Evolutionary conservation across 495 filamentous ascomycete species (phyloP).

Genomic region (Tuber borchii): DNA sequence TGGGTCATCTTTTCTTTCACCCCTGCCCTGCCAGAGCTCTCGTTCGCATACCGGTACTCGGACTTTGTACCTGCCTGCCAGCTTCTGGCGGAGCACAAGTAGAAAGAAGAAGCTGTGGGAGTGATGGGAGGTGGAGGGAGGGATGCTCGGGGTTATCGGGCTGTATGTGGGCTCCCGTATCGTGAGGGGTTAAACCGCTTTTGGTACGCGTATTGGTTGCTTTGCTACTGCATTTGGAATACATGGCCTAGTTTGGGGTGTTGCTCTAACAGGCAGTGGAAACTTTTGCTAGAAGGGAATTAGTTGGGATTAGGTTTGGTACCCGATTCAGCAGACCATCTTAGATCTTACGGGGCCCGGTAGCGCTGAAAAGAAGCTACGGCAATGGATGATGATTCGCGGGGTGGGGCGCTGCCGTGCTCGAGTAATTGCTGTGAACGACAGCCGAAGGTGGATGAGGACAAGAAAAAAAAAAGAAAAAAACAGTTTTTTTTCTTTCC

Average conservation of each 20-base stretch:
- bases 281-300: conserved; percentile 2
- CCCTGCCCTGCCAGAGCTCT: neutral
- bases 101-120: neutral
- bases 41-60: neutral
- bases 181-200: neutral
- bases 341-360: neutral
- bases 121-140: neutral
- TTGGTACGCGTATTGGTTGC: neutral
- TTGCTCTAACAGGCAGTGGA: neutral
- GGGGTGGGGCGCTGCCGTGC: neutral
- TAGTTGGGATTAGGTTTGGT: neutral
- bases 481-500: neutral
- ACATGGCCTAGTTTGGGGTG: neutral
- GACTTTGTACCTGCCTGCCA: neutral
- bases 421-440: neutral
- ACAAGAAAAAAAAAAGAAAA: neutral
- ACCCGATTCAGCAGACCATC: neutral
- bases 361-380: neutral
- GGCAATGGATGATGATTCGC: neutral
- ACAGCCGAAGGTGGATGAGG: neutral
- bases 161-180: neutral
- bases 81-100: neutral
- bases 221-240: neutral
- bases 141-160: neutral
- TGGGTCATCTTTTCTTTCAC: neutral